Evolutionary conservation across 2,329 filamentous ascomycete species (phyloP).

Genomic region (Fusarium sp.): DNA sequence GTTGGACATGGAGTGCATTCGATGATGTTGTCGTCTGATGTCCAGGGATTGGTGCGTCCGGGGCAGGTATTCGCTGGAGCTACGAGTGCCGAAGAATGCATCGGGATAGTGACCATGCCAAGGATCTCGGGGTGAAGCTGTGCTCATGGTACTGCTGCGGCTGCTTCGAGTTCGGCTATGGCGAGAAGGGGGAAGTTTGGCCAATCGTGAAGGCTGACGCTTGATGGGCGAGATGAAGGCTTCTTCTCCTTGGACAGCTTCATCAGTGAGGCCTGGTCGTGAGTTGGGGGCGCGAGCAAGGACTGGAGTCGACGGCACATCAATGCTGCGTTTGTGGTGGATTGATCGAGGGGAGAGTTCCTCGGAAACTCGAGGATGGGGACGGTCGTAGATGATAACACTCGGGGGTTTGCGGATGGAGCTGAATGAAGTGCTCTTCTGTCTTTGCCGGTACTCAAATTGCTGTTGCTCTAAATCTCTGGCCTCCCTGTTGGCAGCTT

Average conservation of each 20-base stretch:
- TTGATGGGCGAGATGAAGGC: constrained; percentile 67
- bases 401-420: constrained; percentile 62
- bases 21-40: constrained; percentile 49
- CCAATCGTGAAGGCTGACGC: constrained; percentile 65
- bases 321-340: constrained; percentile 57
- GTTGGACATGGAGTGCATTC: constrained; percentile 53
- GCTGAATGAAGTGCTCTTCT: constrained; percentile 48
- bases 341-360: constrained; percentile 49
- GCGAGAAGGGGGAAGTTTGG: constrained; percentile 59
- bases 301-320: constrained; percentile 62
- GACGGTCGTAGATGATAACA: constrained; percentile 65
- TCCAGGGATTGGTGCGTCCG: constrained; percentile 42
- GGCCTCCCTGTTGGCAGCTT: constrained; percentile 21
- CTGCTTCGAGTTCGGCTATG: constrained; percentile 58
- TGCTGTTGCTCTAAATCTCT: constrained; percentile 22
- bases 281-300: constrained; percentile 71
- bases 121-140: constrained; percentile 56
- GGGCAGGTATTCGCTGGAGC: constrained; percentile 50
- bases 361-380: constrained; percentile 43
- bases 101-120: constrained; percentile 56
- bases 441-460: constrained; percentile 43
- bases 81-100: constrained; percentile 45
- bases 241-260: constrained; percentile 69
- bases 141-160: constrained; percentile 58
- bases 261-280: constrained; percentile 71